Base-by-base conservation (phyloP, 164 flowering plant species). In the Stephania yunnanensis region DNA sequence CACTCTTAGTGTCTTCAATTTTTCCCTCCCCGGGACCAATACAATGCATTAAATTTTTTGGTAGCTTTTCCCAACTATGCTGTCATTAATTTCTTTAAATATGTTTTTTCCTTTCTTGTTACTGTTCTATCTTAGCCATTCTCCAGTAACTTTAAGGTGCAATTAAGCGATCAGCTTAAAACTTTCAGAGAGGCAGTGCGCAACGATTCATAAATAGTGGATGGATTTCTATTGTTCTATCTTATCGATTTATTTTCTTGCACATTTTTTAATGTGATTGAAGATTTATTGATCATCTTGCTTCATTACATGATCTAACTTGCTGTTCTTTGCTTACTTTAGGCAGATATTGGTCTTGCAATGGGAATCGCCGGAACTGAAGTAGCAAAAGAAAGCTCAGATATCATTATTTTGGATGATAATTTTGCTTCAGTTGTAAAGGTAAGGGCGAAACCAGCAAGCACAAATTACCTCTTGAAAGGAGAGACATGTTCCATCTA, bases 291-390 rank as follows among this genome's bases (percentile, higher is more conserved):
- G 15, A 53, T 45, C 20, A 65, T 46, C 10, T 64, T 46, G 42
- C 55, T 31, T 13, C 44, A 7, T 12, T 9, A 53, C 46, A n/a
- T 65, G 42, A 11, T 20, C 52, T 13, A 45, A 44, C 52, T 46
- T 63, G n/a, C 10, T 7, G 29, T 50, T 69, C 20, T 10, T 71
- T 76, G 15, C 78, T 78, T 72, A 71, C 58, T 75, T 74, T 74
- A 95, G 98, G 97, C 99, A 10, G 99, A 95, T 80, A 91, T 95
- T 79, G 99, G 99, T 76, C 97, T 95, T 81, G 87, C 99, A 0
- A 95, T 95, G 99, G 99, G 99, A 52, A 93, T 95, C 73, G 82
- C 78, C 78, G 99, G 98, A 73, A 95, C 99, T 58, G 99, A 95
- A 85, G 99, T 95, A 79, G 99, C 99, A 6, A 95, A 95, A 81